These are phyloP conservation scores for Ashbya aceris DNA, from an alignment of 1,139 yeast species.

Conservation along the genomic window DNA sequence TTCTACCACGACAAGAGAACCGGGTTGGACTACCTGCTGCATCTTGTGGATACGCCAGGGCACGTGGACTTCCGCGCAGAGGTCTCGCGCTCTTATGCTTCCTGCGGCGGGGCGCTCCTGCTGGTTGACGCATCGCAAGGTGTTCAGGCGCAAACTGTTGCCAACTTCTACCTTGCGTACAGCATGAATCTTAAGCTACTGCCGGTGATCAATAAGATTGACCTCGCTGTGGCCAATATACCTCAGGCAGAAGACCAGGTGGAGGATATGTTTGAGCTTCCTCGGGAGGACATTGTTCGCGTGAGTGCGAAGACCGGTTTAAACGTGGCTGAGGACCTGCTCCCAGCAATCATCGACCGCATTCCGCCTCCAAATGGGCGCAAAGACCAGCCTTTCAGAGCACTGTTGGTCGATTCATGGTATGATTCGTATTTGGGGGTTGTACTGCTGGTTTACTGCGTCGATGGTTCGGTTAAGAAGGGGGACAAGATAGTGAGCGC, in stretches of 20 bases:
- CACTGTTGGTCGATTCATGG: conserved; percentile 91
- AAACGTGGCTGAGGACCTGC: conserved; percentile 54
- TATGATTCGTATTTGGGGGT: conserved; percentile 91
- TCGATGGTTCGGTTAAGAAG: conserved; percentile 66
- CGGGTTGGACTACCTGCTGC: conserved; percentile 66
- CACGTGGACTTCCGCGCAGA: conserved; percentile 95
- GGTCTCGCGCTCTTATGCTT: conserved; percentile 86
- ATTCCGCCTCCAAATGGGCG: conserved; percentile 69
- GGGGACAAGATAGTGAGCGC: conserved; percentile 74
- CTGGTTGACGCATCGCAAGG: conserved; percentile 95
- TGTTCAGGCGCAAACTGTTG: conserved; percentile 95
- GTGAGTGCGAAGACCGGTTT: conserved; percentile 91
- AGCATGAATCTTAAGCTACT: conserved; percentile 72
- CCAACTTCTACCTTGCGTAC: conserved; percentile 85
- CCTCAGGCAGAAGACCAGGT: conserved; percentile 76
- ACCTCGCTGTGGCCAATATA: conserved; percentile 73
- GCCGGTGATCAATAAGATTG: conserved; percentile 89
- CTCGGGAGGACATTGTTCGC: conserved; percentile 63
- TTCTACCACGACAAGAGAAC: conserved; percentile 52
- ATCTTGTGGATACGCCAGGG: conserved; percentile 95
- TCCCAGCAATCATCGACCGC: conserved; percentile 71
- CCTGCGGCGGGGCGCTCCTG: conserved; percentile 89
- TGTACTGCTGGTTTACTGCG: conserved; percentile 75
- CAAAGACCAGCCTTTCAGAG: conserved; percentile 49
- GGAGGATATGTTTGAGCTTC: conserved; percentile 72